Conservation (phyloP, 306 rosid species). For the Leucaena leucocephala region DNA sequence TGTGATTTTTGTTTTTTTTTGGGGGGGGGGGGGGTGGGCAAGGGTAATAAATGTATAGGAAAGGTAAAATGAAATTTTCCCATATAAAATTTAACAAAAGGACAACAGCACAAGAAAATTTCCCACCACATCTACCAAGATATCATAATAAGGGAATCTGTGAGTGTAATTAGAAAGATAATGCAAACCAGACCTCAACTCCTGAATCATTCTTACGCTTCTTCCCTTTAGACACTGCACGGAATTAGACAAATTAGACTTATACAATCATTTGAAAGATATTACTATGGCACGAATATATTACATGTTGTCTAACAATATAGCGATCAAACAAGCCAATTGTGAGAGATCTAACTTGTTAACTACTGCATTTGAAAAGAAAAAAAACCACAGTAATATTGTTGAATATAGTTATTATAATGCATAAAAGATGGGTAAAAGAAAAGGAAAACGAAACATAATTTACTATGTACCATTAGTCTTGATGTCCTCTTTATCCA, state of each 20-base stretch:
- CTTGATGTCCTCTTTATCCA: slow-evolving; percentile 57
- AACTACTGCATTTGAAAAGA: slow-evolving; percentile 8
- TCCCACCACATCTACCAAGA: background rate
- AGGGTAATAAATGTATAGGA: background rate
- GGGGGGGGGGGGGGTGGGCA: too few relatives aligned
- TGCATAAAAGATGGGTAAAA: slow-evolving; percentile 11
- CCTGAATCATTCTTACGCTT: slow-evolving; percentile 72
- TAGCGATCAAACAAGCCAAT: background rate
- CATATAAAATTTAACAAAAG: background rate
- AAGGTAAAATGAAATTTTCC: background rate
- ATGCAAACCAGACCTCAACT: slow-evolving; percentile 55
- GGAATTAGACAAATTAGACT: slow-evolving; percentile 22
- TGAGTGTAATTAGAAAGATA: slow-evolving; percentile 8
- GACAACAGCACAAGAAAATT: background rate
- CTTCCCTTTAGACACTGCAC: slow-evolving; percentile 65
- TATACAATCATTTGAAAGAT: slow-evolving; percentile 10
- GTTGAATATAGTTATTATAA: background rate
- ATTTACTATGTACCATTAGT: slow-evolving; percentile 50
- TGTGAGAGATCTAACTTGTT: slow-evolving; percentile 15
- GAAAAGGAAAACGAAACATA: slow-evolving; percentile 23
- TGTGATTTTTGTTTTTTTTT: background rate
- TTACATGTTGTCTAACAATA: background rate
- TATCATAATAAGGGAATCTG: background rate
- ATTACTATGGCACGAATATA: background rate
- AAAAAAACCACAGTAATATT: background rate